Conservation (phyloP, 129 eudicot species). For the Helianthus tuberosus region DNA sequence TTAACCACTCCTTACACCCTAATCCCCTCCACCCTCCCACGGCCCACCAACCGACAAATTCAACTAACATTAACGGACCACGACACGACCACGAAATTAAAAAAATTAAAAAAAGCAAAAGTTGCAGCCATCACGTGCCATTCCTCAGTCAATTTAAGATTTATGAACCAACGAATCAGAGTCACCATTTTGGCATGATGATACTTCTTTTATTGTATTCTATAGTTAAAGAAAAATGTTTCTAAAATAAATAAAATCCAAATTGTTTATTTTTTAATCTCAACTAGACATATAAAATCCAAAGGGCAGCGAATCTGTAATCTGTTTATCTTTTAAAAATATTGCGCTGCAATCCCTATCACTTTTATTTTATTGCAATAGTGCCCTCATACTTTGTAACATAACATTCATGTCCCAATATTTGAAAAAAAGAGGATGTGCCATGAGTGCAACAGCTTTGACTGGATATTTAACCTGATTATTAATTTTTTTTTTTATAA, state of each 20-base stretch:
- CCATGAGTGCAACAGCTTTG: background rate
- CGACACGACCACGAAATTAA: background rate
- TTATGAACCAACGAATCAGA: background rate
- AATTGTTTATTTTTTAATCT: background rate
- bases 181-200: background rate
- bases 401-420: background rate
- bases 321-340: background rate
- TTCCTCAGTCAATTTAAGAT: background rate
- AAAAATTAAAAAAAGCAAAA: background rate
- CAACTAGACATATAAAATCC: conserved; percentile 15
- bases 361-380: conserved; percentile 5
- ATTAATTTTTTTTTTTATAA: background rate
- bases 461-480: background rate
- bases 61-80: too few relatives aligned
- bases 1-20: too few relatives aligned
- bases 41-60: too few relatives aligned
- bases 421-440: background rate
- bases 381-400: conserved; percentile 1
- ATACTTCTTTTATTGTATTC: background rate
- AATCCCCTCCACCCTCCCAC: too few relatives aligned
- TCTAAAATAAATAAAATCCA: background rate
- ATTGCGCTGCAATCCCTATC: background rate
- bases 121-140: conserved; percentile 8
- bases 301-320: too few relatives aligned
- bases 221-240: background rate